Conservation (phyloP, 441 rosid species). For the Monsonia emarginata region DNA sequence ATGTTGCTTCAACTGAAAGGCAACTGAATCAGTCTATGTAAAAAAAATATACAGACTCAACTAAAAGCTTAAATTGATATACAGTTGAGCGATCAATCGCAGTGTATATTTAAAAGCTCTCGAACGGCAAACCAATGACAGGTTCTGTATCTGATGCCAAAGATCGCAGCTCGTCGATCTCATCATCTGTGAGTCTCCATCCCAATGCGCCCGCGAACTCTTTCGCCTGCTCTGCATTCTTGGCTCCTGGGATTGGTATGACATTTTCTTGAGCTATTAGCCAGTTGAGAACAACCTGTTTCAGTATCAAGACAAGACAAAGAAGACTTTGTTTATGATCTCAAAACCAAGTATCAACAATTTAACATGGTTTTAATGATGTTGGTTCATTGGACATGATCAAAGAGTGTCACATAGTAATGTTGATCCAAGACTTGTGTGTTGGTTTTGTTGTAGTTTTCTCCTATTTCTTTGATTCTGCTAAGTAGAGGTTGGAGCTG, state of each 20-base stretch:
- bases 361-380: no score
- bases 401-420: no score
- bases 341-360: no score
- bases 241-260: constrained; percentile 94
- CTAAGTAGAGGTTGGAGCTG: constrained; percentile 78
- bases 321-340: background rate
- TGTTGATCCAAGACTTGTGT: no score
- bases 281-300: constrained; percentile 81
- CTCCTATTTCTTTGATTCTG: constrained; percentile 62
- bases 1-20: background rate
- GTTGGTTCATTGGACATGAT: no score
- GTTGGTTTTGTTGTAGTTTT: constrained; percentile 47
- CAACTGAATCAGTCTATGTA: no score
- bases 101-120: constrained; percentile 51
- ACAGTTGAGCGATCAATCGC: no score
- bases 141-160: constrained; percentile 51
- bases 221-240: constrained; percentile 57
- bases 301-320: background rate
- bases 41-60: no score
- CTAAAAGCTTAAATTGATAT: no score
- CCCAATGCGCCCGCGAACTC: constrained; percentile 82
- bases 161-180: constrained; percentile 64
- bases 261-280: constrained; percentile 78
- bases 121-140: constrained; percentile 67
- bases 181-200: constrained; percentile 58